phyloP scores from a whole-genome alignment of 805 yeast species.

The Komagataella pastoris region DNA sequence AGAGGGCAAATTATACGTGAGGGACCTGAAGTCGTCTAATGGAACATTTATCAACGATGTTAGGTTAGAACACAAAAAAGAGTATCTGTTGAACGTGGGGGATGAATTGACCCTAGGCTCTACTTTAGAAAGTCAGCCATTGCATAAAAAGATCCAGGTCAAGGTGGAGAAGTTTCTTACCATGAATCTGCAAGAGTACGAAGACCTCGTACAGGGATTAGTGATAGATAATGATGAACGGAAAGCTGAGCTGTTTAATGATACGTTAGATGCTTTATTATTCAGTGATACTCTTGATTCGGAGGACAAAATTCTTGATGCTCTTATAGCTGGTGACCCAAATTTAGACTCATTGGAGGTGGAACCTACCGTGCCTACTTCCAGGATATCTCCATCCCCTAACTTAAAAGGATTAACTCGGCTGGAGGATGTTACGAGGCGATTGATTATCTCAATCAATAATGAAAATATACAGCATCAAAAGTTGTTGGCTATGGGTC shows the following conservation, averaged over 20 bases:
- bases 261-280: slow-evolving; percentile 20
- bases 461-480: slow-evolving; percentile 46
- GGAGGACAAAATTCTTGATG: slow-evolving; percentile 14
- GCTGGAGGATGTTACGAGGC: slow-evolving; percentile 40
- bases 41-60: slow-evolving; percentile 85
- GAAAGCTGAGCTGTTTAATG: slow-evolving; percentile 18
- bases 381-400: background rate
- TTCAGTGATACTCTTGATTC: slow-evolving; percentile 22
- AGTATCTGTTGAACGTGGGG: slow-evolving; percentile 56
- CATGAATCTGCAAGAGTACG: slow-evolving; percentile 24
- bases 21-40: slow-evolving; percentile 83
- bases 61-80: slow-evolving; percentile 50
- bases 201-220: slow-evolving; percentile 10
- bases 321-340: slow-evolving; percentile 15
- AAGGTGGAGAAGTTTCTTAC: slow-evolving; percentile 62
- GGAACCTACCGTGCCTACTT: slow-evolving; percentile 5
- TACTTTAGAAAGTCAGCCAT: slow-evolving; percentile 56
- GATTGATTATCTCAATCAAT: slow-evolving; percentile 40
- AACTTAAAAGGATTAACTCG: slow-evolving; percentile 43
- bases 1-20: slow-evolving; percentile 54
- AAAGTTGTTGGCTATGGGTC: slow-evolving; percentile 38
- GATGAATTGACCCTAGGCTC: slow-evolving; percentile 92
- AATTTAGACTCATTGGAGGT: slow-evolving; percentile 3
- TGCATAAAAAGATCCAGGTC: slow-evolving; percentile 82
- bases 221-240: slow-evolving; percentile 13